phyloP scores from a whole-genome alignment of 306 rosid genomes.

The Luffa aegyptiaca region DNA sequence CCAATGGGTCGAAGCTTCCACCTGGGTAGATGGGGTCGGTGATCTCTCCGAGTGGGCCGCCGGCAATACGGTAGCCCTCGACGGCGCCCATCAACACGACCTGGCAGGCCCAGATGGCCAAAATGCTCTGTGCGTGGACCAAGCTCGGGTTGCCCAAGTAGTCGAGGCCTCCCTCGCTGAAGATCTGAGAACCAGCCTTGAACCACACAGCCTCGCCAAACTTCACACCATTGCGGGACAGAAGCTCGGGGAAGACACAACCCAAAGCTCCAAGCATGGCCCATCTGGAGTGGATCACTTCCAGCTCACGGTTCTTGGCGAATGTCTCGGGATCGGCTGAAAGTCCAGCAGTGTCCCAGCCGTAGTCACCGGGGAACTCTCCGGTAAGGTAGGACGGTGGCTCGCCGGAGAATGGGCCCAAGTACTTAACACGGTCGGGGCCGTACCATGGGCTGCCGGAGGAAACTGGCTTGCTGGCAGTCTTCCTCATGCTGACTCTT shows the following conservation, averaged over 20 bases:
- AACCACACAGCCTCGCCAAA: conserved; percentile 61
- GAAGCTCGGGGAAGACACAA: conserved; percentile 49
- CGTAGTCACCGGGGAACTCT: conserved; percentile 57
- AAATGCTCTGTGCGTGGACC: conserved; percentile 50
- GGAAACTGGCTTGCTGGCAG: background rate
- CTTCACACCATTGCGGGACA: conserved; percentile 45
- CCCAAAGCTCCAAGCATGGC: conserved; percentile 64
- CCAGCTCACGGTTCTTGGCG: conserved; percentile 21
- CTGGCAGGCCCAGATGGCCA: conserved; percentile 54
- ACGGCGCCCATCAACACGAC: conserved; percentile 55
- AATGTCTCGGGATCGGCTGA: conserved; percentile 59
- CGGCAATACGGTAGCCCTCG: conserved; percentile 52
- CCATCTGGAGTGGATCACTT: conserved; percentile 37
- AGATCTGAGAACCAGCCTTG: conserved; percentile 56
- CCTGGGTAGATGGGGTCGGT: conserved; percentile 51
- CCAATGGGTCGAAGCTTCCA: conserved; percentile 61
- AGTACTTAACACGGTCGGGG: conserved; percentile 54
- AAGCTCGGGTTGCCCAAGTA: conserved; percentile 63
- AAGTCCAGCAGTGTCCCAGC: conserved; percentile 70
- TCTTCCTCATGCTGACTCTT: conserved; percentile 40
- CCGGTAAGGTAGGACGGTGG: conserved; percentile 45
- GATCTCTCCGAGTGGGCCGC: conserved; percentile 51
- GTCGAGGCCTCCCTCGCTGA: conserved; percentile 59
- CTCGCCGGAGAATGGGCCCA: conserved; percentile 62
- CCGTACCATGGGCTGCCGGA: conserved; percentile 65